A percentile compares a stretch with the other conserved stretches of the same genome.
Evolutionary conservation across 768 basidiomycete species (phyloP).

Genomic region (Tulasnella sp.): DNA sequence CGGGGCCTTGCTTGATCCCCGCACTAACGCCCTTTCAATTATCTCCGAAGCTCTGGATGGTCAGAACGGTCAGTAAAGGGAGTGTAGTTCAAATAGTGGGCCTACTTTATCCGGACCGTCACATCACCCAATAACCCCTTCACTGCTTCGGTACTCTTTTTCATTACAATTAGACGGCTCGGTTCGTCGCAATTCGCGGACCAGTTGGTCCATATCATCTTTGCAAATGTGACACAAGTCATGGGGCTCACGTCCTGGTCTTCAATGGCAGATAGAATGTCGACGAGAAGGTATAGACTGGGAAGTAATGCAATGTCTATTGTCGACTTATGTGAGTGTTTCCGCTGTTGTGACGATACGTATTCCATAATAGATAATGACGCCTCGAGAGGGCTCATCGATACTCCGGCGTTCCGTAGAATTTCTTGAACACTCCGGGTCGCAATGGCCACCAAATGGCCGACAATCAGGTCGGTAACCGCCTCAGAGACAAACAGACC

Average conservation of each 20-base stretch:
- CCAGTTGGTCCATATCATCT: neutral
- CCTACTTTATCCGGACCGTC: constrained; percentile 1
- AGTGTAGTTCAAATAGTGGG: neutral
- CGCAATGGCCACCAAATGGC: neutral
- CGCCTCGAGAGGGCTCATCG: no score
- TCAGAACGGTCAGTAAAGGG: neutral
- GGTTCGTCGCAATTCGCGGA: neutral
- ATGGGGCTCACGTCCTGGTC: neutral
- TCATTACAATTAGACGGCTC: neutral
- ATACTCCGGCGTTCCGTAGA: neutral
- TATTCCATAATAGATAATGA: no score
- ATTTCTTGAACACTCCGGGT: neutral
- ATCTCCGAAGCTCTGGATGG: neutral
- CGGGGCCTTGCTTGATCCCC: neutral
- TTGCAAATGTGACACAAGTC: neutral
- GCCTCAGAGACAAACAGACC: neutral
- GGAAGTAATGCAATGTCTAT: neutral
- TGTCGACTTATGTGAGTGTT: no score
- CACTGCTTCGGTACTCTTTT: neutral
- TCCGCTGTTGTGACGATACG: no score
- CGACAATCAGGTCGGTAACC: neutral
- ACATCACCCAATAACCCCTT: neutral
- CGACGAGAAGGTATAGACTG: neutral
- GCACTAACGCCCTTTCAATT: neutral
- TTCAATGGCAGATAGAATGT: neutral